A percentile compares a stretch with the other conserved stretches of the same genome.
Evolutionary conservation across 345 rosid genomes (phyloP).

Genomic region (Linum lewisii): DNA sequence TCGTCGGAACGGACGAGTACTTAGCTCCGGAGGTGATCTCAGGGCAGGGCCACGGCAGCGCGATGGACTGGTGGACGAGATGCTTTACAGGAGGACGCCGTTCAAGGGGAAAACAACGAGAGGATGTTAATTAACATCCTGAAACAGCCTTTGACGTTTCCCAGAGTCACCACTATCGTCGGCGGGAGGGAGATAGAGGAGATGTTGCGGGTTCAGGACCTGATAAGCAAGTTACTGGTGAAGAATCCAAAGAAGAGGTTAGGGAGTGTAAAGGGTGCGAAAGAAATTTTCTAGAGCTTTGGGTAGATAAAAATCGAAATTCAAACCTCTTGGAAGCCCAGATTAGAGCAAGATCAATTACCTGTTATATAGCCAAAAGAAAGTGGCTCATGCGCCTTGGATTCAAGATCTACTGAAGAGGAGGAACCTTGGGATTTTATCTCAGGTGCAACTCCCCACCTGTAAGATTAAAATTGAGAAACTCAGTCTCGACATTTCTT

Average conservation of each 20-base stretch:
- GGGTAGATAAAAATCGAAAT: no score
- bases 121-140: constrained; percentile 70
- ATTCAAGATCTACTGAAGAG: no score
- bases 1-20: constrained; percentile 93
- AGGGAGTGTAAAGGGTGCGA: constrained; percentile 66
- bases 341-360: no score
- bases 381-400: no score
- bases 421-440: no score
- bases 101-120: constrained; percentile 95
- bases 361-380: no score
- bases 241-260: constrained; percentile 85
- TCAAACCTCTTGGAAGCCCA: no score
- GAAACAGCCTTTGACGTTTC: constrained; percentile 64
- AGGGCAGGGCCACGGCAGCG: constrained; percentile 93
- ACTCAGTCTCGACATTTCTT: no score
- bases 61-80: constrained; percentile 98
- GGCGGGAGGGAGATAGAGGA: constrained; percentile 49
- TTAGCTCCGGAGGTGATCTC: constrained; percentile 93
- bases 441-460: no score
- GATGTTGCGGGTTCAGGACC: constrained; percentile 60
- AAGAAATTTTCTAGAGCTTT: no score
- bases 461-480: no score
- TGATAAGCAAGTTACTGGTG: constrained; percentile 51
- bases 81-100: constrained; percentile 78
- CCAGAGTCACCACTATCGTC: constrained; percentile 43